phyloP scores from a whole-genome alignment of 2,329 filamentous ascomycete genomes.

The Beauveria sp. region DNA sequence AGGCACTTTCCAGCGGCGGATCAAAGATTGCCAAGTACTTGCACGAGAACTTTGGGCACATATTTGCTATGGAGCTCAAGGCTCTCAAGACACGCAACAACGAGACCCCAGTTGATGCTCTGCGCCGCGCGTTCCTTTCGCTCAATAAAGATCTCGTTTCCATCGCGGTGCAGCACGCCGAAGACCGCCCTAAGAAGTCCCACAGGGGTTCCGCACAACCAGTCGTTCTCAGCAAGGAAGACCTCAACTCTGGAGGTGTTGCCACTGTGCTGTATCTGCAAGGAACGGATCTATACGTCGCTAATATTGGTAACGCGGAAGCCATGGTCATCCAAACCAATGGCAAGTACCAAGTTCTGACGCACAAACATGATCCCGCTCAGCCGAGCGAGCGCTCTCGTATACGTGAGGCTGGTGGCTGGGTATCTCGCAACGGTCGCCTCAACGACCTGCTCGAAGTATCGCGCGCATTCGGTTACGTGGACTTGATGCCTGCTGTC shows the following conservation, averaged over 20 bases:
- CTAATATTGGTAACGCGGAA: conserved; percentile 92
- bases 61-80: conserved; percentile 77
- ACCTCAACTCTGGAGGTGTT: conserved; percentile 82
- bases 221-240: conserved; percentile 78
- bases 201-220: conserved; percentile 67
- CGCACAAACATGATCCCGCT: conserved; percentile 87
- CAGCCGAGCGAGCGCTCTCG: conserved; percentile 76
- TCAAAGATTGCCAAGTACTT: conserved; percentile 95
- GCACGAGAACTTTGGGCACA: conserved; percentile 87
- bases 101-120: conserved; percentile 74
- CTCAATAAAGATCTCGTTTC: conserved; percentile 93
- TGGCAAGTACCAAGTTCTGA: conserved; percentile 74
- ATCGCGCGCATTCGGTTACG: conserved; percentile 90
- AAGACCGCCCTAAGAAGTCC: conserved; percentile 59
- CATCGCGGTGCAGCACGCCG: conserved; percentile 70
- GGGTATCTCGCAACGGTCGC: conserved; percentile 89
- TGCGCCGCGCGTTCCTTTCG: conserved; percentile 77
- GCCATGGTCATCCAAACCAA: conserved; percentile 92
- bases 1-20: conserved; percentile 78
- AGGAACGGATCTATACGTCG: conserved; percentile 83
- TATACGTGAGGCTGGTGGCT: conserved; percentile 90
- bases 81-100: conserved; percentile 55
- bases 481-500: conserved; percentile 84
- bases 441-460: conserved; percentile 88
- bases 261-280: conserved; percentile 88